A percentile compares a stretch with the other conserved stretches of the same genome.
Evolutionary conservation across 2,329 filamentous ascomycete species (phyloP).

Genomic region (Colletotrichum incanum): DNA sequence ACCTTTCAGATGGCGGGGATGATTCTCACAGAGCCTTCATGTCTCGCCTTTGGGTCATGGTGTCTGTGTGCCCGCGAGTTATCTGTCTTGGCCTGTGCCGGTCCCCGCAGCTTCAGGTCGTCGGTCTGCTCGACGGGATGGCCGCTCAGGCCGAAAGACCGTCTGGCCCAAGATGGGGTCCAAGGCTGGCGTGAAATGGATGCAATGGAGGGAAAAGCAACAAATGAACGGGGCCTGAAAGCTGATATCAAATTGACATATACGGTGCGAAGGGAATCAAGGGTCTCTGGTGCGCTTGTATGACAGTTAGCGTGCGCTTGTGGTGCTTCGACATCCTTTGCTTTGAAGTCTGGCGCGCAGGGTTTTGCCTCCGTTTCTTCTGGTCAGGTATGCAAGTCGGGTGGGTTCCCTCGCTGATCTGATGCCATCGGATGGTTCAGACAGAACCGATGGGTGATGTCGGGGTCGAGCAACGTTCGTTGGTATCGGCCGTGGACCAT

Average conservation of each 20-base stretch:
- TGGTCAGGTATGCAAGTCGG: constrained; percentile 2
- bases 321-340: constrained; percentile 20
- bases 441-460: not conserved
- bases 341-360: constrained; percentile 12
- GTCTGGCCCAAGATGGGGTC: constrained; percentile 30
- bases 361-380: not conserved
- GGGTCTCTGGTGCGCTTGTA: constrained; percentile 24
- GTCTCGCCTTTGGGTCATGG: constrained; percentile 6
- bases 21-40: not conserved
- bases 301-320: constrained; percentile 5
- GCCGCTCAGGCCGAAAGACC: constrained; percentile 32
- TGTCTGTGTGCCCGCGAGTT: not conserved
- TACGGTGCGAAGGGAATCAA: constrained; percentile 5
- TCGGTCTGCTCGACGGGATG: constrained; percentile 15
- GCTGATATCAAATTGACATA: constrained; percentile 15
- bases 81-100: constrained; percentile 10
- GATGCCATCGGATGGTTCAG: not conserved
- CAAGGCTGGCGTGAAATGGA: constrained; percentile 35
- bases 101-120: constrained; percentile 23
- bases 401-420: constrained; percentile 22
- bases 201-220: not conserved
- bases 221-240: constrained; percentile 1
- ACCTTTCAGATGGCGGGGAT: constrained; percentile 3
- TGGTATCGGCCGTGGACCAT: constrained; percentile 19
- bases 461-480: not conserved